These are phyloP conservation scores for Fusarium xyrophilum DNA, from an alignment of 2,329 filamentous ascomycete species.

Conservation along the genomic window DNA sequence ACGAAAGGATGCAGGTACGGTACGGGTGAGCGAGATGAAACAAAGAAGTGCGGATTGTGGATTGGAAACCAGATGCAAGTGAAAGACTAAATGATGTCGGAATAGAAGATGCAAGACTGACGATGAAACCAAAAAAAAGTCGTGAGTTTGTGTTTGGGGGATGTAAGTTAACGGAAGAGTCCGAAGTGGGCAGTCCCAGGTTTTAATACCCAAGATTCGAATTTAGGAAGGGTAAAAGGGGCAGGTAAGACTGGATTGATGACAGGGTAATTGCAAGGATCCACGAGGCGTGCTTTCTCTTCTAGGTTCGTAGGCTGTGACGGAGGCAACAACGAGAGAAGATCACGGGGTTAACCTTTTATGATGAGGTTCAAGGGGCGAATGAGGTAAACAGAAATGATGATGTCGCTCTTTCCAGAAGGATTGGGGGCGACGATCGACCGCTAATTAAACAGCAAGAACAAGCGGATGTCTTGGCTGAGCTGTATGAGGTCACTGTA, in stretches of 20 bases:
- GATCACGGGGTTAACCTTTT: slow-evolving; percentile 4
- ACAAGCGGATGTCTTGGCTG: slow-evolving; percentile 7
- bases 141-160: slow-evolving; percentile 1
- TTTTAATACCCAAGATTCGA: slow-evolving; percentile 25
- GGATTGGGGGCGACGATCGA: slow-evolving; percentile 9
- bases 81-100: not conserved
- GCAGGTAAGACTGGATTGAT: slow-evolving; percentile 9
- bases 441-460: slow-evolving; percentile 19
- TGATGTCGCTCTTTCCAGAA: slow-evolving; percentile 21
- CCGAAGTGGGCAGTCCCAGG: slow-evolving; percentile 20
- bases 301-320: not conserved
- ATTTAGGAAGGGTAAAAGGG: not conserved
- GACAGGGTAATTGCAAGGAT: slow-evolving; percentile 17
- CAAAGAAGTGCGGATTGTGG: not conserved
- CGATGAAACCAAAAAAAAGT: not conserved
- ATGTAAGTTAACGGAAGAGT: not conserved
- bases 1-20: not conserved
- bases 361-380: slow-evolving; percentile 3
- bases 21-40: not conserved
- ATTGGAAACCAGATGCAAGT: not conserved
- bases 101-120: not conserved
- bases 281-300: slow-evolving; percentile 10
- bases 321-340: not conserved
- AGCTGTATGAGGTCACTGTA: slow-evolving; percentile 25
- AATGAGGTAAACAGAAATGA: slow-evolving; percentile 4